A percentile compares a stretch with the other conserved stretches of the same genome.
Evolutionary conservation across 257 asterid species (phyloP).

Genomic region (Misopates orontium): DNA sequence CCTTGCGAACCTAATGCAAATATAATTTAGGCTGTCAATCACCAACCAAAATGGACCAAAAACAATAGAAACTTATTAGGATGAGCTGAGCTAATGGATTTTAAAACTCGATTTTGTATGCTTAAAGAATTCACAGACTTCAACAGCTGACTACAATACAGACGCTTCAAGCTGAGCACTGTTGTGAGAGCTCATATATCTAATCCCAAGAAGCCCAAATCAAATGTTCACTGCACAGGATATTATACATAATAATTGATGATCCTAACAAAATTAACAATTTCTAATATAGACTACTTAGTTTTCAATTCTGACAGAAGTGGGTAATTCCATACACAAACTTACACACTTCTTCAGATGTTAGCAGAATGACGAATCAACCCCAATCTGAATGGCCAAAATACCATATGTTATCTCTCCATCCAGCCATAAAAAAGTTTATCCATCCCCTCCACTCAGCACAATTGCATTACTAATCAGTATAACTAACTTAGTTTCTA

Average conservation of each 20-base stretch:
- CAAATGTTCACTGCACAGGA: background rate
- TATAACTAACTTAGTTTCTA: background rate
- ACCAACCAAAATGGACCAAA: background rate
- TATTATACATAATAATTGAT: background rate
- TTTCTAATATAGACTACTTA: background rate
- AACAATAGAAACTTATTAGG: no score
- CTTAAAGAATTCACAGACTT: no score
- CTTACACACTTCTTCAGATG: background rate
- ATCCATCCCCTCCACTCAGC: background rate
- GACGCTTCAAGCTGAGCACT: conserved; percentile 13
- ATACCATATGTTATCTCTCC: background rate
- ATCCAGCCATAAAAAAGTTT: background rate
- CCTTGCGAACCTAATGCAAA: conserved; percentile 69
- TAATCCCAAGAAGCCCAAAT: conserved; percentile 4
- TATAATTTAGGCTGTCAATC: background rate
- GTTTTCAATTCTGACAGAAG: background rate
- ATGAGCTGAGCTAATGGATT: no score
- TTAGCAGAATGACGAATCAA: background rate
- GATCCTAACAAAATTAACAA: conserved; percentile 1
- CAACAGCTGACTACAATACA: background rate
- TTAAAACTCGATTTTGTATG: no score
- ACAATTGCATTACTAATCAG: background rate
- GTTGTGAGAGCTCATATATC: conserved; percentile 14
- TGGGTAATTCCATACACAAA: background rate
- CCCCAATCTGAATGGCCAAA: background rate